A percentile compares a stretch with the other conserved stretches of the same genome.
These are phyloP conservation scores for Dysphania ambrosioides DNA, from an alignment of 148 eudicot genomes.

Conservation along the genomic window DNA sequence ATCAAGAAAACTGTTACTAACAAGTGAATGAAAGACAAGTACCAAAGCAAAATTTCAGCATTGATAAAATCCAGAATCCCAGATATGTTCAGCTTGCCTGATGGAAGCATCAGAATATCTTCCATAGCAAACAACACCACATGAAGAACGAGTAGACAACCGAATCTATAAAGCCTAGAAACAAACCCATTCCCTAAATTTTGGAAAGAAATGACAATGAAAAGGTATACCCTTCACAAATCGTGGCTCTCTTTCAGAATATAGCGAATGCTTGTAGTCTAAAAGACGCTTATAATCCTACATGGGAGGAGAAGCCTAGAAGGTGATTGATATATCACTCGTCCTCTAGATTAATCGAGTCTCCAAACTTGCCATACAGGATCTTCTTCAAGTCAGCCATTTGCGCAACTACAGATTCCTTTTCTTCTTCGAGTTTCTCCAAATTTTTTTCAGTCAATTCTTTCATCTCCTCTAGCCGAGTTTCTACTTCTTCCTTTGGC, in stretches of 20 bases:
- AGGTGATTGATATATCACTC: slow-evolving; percentile 34
- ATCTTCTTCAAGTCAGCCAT: slow-evolving; percentile 86
- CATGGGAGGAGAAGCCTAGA: background rate
- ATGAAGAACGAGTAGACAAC: background rate
- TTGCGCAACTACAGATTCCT: slow-evolving; percentile 57
- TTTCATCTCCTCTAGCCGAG: slow-evolving; percentile 73
- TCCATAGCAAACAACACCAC: background rate
- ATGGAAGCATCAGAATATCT: background rate
- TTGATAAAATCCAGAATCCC: no score
- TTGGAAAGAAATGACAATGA: background rate
- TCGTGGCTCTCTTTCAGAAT: background rate
- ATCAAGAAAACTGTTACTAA: no score
- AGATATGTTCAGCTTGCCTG: no score
- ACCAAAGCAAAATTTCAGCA: no score
- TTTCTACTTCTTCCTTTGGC: slow-evolving; percentile 86
- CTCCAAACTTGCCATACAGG: slow-evolving; percentile 86
- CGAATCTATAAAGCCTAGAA: background rate
- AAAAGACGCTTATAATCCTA: background rate
- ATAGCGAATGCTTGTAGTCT: background rate
- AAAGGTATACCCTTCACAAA: background rate
- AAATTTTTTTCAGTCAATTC: slow-evolving; percentile 56
- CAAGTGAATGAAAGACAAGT: no score
- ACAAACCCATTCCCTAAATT: background rate
- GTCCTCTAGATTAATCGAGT: slow-evolving; percentile 96
- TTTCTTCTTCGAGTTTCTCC: slow-evolving; percentile 89